These are phyloP conservation scores for Cercospora citrullina DNA, from an alignment of 2,329 filamentous ascomycete genomes.

Conservation along the genomic window DNA sequence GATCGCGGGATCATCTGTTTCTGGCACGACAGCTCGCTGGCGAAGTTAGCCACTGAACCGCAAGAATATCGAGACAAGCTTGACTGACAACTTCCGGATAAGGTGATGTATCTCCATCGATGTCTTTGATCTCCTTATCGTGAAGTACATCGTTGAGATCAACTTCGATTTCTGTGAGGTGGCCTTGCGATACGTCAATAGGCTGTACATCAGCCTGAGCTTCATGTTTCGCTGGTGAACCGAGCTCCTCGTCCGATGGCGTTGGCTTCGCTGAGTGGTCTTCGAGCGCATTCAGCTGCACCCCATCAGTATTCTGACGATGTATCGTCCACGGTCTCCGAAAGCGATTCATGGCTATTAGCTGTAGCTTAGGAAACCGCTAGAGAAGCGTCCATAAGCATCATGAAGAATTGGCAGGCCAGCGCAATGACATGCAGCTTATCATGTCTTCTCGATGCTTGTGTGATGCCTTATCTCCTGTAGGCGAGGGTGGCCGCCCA, in stretches of 20 bases:
- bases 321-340: conserved; percentile 31
- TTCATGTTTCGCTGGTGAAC: conserved; percentile 19
- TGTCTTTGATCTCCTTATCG: conserved; percentile 46
- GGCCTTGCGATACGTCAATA: conserved; percentile 28
- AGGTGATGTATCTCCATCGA: conserved; percentile 51
- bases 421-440: background rate
- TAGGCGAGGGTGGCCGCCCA: background rate
- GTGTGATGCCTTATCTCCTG: background rate
- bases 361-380: background rate
- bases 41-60: background rate
- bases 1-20: conserved; percentile 62
- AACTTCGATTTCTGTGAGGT: conserved; percentile 39
- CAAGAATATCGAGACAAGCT: background rate
- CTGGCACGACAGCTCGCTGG: conserved; percentile 59
- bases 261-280: conserved; percentile 18
- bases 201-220: conserved; percentile 20
- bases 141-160: conserved; percentile 44
- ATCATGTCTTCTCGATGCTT: background rate
- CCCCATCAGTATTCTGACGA: conserved; percentile 31
- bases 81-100: conserved; percentile 55
- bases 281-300: conserved; percentile 31
- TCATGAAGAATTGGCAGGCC: background rate
- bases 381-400: background rate
- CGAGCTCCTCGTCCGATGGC: conserved; percentile 22
- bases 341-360: conserved; percentile 29